phyloP scores from a whole-genome alignment of 164 flowering plant species.

The Magnolia kwangsiensis region DNA sequence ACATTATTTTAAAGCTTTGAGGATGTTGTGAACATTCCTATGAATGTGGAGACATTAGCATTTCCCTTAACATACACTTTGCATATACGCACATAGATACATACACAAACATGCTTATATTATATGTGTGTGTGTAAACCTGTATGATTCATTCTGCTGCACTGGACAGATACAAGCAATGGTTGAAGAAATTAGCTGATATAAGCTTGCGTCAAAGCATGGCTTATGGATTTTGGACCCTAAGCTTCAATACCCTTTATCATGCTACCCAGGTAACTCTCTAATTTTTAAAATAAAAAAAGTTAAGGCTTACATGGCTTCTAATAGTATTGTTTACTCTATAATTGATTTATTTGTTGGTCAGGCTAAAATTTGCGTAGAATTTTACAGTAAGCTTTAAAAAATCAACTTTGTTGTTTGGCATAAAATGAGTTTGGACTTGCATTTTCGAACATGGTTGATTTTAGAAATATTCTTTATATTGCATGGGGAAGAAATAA shows the following conservation, averaged over 20 bases:
- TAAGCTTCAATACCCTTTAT: slow-evolving; percentile 80
- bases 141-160: slow-evolving; percentile 8
- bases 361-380: neutral
- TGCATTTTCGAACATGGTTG: neutral
- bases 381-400: neutral
- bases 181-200: slow-evolving; percentile 79
- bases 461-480: too few relatives aligned
- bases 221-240: slow-evolving; percentile 84
- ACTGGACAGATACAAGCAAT: slow-evolving; percentile 49
- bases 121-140: neutral
- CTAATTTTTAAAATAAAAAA: neutral
- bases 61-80: neutral
- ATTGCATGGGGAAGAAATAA: too few relatives aligned
- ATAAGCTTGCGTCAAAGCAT: slow-evolving; percentile 83
- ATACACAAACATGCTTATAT: neutral
- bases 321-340: neutral
- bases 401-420: neutral
- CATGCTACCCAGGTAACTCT: slow-evolving; percentile 77
- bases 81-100: neutral
- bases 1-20: too few relatives aligned
- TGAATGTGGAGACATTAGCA: too few relatives aligned
- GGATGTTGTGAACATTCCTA: too few relatives aligned
- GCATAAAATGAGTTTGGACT: neutral
- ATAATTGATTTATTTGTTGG: neutral
- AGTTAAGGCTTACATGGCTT: neutral